Evolutionary conservation across 2,329 filamentous ascomycete genomes (phyloP), one percentile per base, ranked within the genome.

Genomic region (Cladosporium phlei): DNA sequence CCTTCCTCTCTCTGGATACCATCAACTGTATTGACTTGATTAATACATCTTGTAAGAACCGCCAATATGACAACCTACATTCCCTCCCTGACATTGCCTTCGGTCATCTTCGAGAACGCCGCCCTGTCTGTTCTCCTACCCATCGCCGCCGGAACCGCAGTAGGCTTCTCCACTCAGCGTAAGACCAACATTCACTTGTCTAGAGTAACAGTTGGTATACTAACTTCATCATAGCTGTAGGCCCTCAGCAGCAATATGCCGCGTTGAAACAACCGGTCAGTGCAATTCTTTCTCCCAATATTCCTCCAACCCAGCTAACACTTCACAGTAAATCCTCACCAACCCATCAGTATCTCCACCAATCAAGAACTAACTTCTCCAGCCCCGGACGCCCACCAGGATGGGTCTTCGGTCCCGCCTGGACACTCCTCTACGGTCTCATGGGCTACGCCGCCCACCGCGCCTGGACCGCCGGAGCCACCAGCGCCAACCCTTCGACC

Each of bases 391-490:
- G 37, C 43, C 78, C 78, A 6, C 78, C 78, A 5, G 69, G 75
- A 25, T 77, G 73, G 68, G 63, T 80, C 25, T 82, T 81, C 55
- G 76, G 74, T 2, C 77, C 78, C 9, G 72, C 74, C 44, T 82
- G 78, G 79, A 79, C 77, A 7, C 52, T 69, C 3, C 68, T 83
- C 12, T 82, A 82, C 59, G 71, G 71, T 2, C 66, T 86, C 16
- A 96, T 95, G 88, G 91, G 91, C 49, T 96, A 93, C 66, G 85
- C 88, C 17, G 83, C 88, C 27, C 83, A 95, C 69, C 84, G 87
- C 35, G 88, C 86, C 46, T 82, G 86, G 61, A 77, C 68, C 16
- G 72, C 70, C 9, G 83, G 83, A 37, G 76, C 82, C 40, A 73
- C 75, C 5, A 80, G 81, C n/a, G 62, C 76, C 28, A 71, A 74